phyloP scores from a whole-genome alignment of 371 early-diverging fungal genomes.

The Mucor saturninus region DNA sequence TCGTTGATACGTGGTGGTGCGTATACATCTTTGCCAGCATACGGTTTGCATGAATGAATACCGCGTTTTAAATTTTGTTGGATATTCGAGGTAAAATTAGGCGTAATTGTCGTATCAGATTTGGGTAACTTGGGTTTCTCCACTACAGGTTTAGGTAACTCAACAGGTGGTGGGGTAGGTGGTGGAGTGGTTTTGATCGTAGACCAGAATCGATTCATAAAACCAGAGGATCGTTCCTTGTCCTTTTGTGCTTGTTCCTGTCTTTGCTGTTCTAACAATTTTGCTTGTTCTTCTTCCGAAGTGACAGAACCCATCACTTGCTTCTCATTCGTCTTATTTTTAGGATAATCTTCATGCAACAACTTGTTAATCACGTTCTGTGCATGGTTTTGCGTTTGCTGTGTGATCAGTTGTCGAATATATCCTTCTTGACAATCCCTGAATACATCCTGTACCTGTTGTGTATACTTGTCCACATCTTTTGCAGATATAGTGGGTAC shows the following conservation, averaged over 20 bases:
- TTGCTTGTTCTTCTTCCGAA: conserved; percentile 16
- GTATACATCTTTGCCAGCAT: conserved; percentile 45
- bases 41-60: conserved; percentile 62
- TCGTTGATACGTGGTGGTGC: conserved; percentile 52
- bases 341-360: conserved; percentile 66
- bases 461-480: conserved; percentile 47
- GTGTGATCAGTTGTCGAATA: conserved; percentile 58
- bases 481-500: conserved; percentile 25
- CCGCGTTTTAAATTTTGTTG: conserved; percentile 55
- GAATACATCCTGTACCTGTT: conserved; percentile 64
- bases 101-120: conserved; percentile 48
- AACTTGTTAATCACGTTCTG: conserved; percentile 67
- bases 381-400: conserved; percentile 61
- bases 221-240: conserved; percentile 15
- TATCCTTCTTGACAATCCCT: conserved; percentile 71
- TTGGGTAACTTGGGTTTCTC: conserved; percentile 42
- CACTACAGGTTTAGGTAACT: conserved; percentile 14
- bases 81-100: conserved; percentile 55
- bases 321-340: conserved; percentile 7
- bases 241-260: neutral
- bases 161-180: conserved; percentile 2
- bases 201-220: conserved; percentile 27
- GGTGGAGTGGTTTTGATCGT: conserved; percentile 18
- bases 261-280: conserved; percentile 12
- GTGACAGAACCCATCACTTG: conserved; percentile 4